These are phyloP conservation scores for Dictyostelium intermedium DNA, from an alignment of 78 protist species.

Conservation along the genomic window DNA sequence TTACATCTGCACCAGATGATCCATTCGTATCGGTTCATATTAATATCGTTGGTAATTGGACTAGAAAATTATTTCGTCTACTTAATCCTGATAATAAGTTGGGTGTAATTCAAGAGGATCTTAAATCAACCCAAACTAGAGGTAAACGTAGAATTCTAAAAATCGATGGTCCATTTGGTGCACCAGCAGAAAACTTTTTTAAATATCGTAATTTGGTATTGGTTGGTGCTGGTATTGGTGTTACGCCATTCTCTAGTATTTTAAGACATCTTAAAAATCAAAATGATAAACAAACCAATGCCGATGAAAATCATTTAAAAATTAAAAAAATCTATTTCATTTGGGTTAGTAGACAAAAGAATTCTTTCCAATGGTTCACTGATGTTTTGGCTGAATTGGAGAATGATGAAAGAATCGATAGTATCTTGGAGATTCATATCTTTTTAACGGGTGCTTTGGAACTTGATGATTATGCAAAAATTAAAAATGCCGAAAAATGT, in stretches of 20 bases:
- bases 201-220: slow-evolving; percentile 67
- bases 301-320: background rate
- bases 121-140: background rate
- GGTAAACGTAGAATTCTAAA: slow-evolving; percentile 15
- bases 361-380: slow-evolving; percentile 87
- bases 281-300: background rate
- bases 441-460: slow-evolving; percentile 42
- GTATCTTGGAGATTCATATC: slow-evolving; percentile 52
- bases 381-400: slow-evolving; percentile 80
- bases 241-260: slow-evolving; percentile 95
- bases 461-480: slow-evolving; percentile 35
- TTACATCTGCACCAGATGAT: slow-evolving; percentile 93
- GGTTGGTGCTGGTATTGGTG: slow-evolving; percentile 96
- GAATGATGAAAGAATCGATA: background rate
- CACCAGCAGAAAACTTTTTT: slow-evolving; percentile 82
- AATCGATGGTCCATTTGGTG: slow-evolving; percentile 95
- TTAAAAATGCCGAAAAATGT: slow-evolving; percentile 36
- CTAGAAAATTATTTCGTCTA: slow-evolving; percentile 37
- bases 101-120: slow-evolving; percentile 76
- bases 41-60: slow-evolving; percentile 83
- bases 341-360: slow-evolving; percentile 88
- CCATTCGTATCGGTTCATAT: slow-evolving; percentile 83
- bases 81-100: slow-evolving; percentile 69
- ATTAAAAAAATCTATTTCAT: slow-evolving; percentile 85
- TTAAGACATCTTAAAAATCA: slow-evolving; percentile 79